These are phyloP conservation scores for Suillus lakei DNA, from an alignment of 768 basidiomycete species.

Conservation along the genomic window DNA sequence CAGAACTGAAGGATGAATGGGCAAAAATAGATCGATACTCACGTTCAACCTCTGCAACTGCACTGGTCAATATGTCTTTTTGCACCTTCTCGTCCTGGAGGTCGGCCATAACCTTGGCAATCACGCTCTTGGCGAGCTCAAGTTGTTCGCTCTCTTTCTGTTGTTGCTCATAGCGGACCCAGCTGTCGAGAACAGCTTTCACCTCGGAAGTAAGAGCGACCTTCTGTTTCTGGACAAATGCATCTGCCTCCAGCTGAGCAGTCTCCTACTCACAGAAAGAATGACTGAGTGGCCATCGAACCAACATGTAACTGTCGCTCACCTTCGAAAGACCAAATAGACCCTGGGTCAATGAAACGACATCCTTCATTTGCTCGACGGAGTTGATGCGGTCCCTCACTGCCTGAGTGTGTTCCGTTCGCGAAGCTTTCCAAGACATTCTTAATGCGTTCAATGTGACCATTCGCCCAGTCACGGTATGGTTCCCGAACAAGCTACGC, in stretches of 20 bases:
- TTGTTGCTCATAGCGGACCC: slow-evolving; percentile 98
- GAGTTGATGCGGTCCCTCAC: slow-evolving; percentile 92
- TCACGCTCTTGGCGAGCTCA: slow-evolving; percentile 86
- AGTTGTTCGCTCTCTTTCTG: slow-evolving; percentile 96
- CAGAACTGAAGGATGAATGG: background rate
- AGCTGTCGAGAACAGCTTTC: slow-evolving; percentile 94
- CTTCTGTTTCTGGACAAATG: slow-evolving; percentile 91
- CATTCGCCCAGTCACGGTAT: slow-evolving; percentile 91
- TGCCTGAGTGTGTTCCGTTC: slow-evolving; percentile 88
- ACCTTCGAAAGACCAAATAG: slow-evolving; percentile 95
- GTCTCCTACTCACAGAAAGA: slow-evolving; percentile 66
- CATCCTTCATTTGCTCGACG: slow-evolving; percentile 95
- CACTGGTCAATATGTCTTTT: slow-evolving; percentile 77
- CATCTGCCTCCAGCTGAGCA: slow-evolving; percentile 85
- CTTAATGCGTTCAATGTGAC: slow-evolving; percentile 84
- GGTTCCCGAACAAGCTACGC: slow-evolving; percentile 78
- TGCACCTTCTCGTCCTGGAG: slow-evolving; percentile 90
- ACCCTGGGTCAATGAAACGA: slow-evolving; percentile 85
- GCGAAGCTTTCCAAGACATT: slow-evolving; percentile 79
- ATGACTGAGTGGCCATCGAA: background rate
- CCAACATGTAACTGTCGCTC: slow-evolving; percentile 11
- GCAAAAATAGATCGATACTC: slow-evolving; percentile 41
- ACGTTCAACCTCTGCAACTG: slow-evolving; percentile 93
- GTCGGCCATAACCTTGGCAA: slow-evolving; percentile 83
- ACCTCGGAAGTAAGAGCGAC: slow-evolving; percentile 85